Evolutionary conservation across 1,284 basidiomycete genomes (phyloP), one percentile per base, ranked within the genome.

Genomic region (Moesziomyces antarcticus): DNA sequence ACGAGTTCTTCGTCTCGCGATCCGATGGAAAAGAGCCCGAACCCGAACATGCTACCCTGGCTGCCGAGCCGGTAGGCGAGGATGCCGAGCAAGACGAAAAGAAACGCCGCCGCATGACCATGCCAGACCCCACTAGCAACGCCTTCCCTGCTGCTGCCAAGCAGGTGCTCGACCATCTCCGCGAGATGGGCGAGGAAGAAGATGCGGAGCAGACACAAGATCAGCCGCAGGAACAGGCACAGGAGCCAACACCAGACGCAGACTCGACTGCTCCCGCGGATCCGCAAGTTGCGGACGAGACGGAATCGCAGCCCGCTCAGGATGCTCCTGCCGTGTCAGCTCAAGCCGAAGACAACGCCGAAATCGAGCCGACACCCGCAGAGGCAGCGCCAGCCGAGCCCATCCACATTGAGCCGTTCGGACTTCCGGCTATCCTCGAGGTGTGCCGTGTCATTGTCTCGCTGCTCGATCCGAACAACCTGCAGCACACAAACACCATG

Each of bases 401-500:
- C 1, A 55, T 73, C 42, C 47, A 59, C 49, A 51, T 58, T 30
- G 51, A 50, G 49, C 84, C 86, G 87, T 97, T 94, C 85, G 94
- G 95, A 9, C 88, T 98, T 25, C 93, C 95, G 0, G 96, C 97
- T 2, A 91, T 97, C 52, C 87, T 94, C 24, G 97, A 99, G 83
- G 89, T 99, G 4, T 87, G 99, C 41, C 91, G 95, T 2, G 97
- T 99, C 27, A 88, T 99, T 50, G 91, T 97, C 78, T 95, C 96
- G 71, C 92, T 99, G 22, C 88, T 99, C 25, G 94, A 99, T 84
- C 97, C 97, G 18, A 92, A 90, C 76, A 94, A 97, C 80, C 91
- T 93, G 72, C 90, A 95, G 56, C 96, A 99, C 84, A 98, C 97
- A 5, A 95, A 98, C 84, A 93, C 95, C 4, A 98, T 97, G 76